phyloP scores from a whole-genome alignment of 805 yeast species.

The Brettanomyces custersianus region DNA sequence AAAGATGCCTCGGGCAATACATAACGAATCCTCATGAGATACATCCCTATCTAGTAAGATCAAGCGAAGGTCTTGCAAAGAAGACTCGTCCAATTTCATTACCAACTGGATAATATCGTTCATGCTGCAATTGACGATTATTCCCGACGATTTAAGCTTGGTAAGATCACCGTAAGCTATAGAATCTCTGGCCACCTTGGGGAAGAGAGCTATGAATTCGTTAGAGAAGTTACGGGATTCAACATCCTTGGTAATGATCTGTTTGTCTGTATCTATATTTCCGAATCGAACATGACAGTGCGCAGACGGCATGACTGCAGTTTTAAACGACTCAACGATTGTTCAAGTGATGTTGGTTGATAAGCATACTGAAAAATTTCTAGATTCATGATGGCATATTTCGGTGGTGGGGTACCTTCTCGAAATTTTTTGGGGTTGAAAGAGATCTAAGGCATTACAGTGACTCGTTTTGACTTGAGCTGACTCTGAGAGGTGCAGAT shows the following conservation, averaged over 20 bases:
- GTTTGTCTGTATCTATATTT: neutral
- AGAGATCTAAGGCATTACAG: no score
- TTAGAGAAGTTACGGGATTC: slow-evolving; percentile 21
- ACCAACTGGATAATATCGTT: neutral
- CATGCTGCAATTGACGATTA: neutral
- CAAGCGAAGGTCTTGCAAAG: slow-evolving; percentile 8
- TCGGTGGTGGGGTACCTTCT: no score
- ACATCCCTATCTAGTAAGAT: slow-evolving; percentile 13
- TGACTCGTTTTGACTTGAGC: no score
- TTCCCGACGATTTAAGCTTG: neutral
- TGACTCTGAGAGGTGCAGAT: no score
- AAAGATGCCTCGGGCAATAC: slow-evolving; percentile 20
- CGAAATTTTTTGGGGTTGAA: no score
- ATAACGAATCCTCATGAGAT: slow-evolving; percentile 24
- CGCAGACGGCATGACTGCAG: slow-evolving; percentile 8
- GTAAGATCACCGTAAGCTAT: neutral
- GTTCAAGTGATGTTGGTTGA: no score
- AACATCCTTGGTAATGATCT: slow-evolving; percentile 2
- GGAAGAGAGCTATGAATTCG: slow-evolving; percentile 13
- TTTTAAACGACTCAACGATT: no score
- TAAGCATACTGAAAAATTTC: no score
- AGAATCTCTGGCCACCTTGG: slow-evolving; percentile 1
- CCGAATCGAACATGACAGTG: slow-evolving; percentile 16
- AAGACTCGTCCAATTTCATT: neutral
- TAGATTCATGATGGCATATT: no score